A percentile compares a stretch with the other conserved stretches of the same genome.
Evolutionary conservation across 306 rosid genomes (phyloP).

Genomic region (Mimosa bimucronata): DNA sequence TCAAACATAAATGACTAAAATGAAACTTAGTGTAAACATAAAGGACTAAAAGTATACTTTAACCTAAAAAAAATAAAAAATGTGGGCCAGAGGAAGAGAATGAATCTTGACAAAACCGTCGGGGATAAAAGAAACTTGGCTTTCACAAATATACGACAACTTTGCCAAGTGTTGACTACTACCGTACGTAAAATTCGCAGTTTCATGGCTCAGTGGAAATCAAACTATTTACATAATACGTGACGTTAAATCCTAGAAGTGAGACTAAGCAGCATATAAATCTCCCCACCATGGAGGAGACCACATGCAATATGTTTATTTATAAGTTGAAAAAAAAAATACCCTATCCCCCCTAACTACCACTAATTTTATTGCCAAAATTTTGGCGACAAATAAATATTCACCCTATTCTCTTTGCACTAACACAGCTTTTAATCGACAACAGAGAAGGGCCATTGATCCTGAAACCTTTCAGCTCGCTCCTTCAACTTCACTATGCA

Average conservation of each 20-base stretch:
- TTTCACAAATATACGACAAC: neutral
- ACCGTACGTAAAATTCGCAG: neutral
- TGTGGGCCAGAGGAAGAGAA: neutral
- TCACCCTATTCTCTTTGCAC: slow-evolving; percentile 13
- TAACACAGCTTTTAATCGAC: neutral
- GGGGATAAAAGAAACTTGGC: neutral
- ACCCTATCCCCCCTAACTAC: neutral
- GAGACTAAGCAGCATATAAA: neutral
- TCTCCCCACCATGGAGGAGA: slow-evolving; percentile 23
- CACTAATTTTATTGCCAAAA: slow-evolving; percentile 16
- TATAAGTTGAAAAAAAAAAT: neutral
- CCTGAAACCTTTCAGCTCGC: slow-evolving; percentile 8
- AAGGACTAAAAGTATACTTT: too few relatives aligned
- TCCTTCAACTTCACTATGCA: slow-evolving; percentile 42
- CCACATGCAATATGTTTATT: slow-evolving; percentile 33
- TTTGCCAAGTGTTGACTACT: neutral
- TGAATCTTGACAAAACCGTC: neutral
- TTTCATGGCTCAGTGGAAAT: slow-evolving; percentile 18
- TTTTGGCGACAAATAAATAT: neutral
- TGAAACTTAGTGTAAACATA: too few relatives aligned
- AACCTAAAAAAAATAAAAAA: too few relatives aligned
- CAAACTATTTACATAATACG: slow-evolving; percentile 37
- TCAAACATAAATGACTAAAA: too few relatives aligned
- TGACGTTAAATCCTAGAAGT: slow-evolving; percentile 15
- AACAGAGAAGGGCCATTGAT: slow-evolving; percentile 9